phyloP scores from a whole-genome alignment of 345 rosid species.

The Syzygium jambos region DNA sequence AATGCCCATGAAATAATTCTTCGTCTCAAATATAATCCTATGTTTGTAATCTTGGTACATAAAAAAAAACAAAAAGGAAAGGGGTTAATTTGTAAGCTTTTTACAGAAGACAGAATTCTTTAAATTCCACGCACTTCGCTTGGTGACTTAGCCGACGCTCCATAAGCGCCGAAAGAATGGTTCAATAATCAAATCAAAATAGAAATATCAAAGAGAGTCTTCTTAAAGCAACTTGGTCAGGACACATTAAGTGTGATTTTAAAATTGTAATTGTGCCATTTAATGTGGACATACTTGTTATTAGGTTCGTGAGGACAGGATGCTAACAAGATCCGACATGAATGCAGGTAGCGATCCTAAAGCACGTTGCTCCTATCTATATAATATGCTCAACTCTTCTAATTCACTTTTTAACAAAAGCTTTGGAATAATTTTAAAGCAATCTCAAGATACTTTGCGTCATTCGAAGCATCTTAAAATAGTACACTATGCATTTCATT shows the following conservation, averaged over 20 bases:
- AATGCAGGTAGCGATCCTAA: not conserved
- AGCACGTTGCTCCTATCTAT: not conserved
- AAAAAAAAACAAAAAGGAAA: not conserved
- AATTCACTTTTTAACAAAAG: not conserved
- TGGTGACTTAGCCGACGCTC: not conserved
- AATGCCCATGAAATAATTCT: not conserved
- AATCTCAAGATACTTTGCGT: not conserved
- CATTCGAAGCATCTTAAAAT: not conserved
- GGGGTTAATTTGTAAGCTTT: not conserved
- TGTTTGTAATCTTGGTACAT: not conserved
- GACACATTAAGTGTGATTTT: not conserved
- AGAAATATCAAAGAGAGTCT: not conserved
- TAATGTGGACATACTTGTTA: not conserved
- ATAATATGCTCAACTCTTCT: not conserved
- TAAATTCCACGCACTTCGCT: not conserved
- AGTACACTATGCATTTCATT: not conserved
- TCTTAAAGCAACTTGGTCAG: not conserved
- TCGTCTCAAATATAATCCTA: not conserved
- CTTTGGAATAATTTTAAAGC: not conserved
- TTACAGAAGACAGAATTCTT: not conserved
- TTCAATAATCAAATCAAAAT: not conserved
- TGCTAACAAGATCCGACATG: not conserved
- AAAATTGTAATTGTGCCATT: not conserved
- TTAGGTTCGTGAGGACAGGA: not conserved
- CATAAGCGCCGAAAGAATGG: not conserved